These are phyloP conservation scores for Dalechampia spathulata DNA, from an alignment of 441 rosid species.

Conservation along the genomic window DNA sequence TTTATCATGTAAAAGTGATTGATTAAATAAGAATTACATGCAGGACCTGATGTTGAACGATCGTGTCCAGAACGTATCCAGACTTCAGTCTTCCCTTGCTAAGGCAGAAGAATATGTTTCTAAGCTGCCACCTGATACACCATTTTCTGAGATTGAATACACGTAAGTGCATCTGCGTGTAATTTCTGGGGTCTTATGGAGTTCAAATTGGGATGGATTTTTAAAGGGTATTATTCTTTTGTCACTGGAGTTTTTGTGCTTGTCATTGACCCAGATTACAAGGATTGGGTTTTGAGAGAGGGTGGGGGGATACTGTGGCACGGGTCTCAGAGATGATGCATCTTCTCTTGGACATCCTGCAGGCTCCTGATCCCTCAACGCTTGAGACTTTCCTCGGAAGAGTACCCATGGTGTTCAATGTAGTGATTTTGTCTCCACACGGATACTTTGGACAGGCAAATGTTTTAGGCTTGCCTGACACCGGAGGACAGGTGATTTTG, in stretches of 20 bases:
- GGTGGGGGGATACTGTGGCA: conserved; percentile 92
- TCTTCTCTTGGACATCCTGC: conserved; percentile 86
- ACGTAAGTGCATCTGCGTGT: conserved; percentile 25
- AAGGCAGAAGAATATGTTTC: conserved; percentile 89
- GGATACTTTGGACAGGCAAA: conserved; percentile 99
- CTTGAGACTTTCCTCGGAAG: conserved; percentile 93
- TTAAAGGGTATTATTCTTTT: background rate
- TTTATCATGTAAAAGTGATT: conserved; percentile 4
- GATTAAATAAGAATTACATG: conserved; percentile 14
- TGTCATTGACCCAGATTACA: conserved; percentile 41
- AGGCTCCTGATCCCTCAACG: conserved; percentile 92
- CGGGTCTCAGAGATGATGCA: conserved; percentile 69
- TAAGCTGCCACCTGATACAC: conserved; percentile 61
- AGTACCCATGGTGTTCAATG: conserved; percentile 88
- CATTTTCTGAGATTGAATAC: conserved; percentile 67
- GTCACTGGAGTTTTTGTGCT: background rate
- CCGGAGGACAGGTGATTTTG: conserved; percentile 91
- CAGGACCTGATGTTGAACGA: conserved; percentile 95
- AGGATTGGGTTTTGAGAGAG: conserved; percentile 96
- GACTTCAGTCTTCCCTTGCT: conserved; percentile 57
- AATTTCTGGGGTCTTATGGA: background rate
- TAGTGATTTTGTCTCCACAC: conserved; percentile 91
- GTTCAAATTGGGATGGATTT: background rate
- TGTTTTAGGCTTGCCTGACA: conserved; percentile 96
- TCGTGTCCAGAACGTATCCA: conserved; percentile 51